These are phyloP conservation scores for Cicer yamashitae DNA, from an alignment of 306 rosid species.

Conservation along the genomic window DNA sequence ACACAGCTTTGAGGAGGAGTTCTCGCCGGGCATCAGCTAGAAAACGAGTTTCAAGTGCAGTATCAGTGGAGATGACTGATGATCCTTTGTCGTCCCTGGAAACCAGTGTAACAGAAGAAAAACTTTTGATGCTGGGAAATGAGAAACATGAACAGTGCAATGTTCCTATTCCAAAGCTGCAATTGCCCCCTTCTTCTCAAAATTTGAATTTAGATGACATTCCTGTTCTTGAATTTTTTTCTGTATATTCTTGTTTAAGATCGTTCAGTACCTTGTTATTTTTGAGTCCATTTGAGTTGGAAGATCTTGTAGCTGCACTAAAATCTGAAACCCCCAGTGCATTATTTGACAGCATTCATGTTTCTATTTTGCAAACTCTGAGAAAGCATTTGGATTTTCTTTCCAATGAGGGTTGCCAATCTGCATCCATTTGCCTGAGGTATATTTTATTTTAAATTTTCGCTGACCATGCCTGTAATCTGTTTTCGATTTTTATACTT, in stretches of 20 bases:
- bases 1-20: constrained; percentile 88
- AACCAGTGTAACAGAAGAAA: constrained; percentile 72
- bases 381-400: constrained; percentile 91
- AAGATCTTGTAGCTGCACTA: constrained; percentile 76
- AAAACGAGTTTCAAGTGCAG: constrained; percentile 44
- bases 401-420: constrained; percentile 78
- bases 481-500: constrained; percentile 41
- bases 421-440: constrained; percentile 92
- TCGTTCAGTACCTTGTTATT: constrained; percentile 85
- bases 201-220: constrained; percentile 70
- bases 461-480: constrained; percentile 34
- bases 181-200: constrained; percentile 84
- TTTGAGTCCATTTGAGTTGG: constrained; percentile 96
- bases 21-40: constrained; percentile 78
- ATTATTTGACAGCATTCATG: constrained; percentile 81
- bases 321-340: constrained; percentile 66
- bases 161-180: constrained; percentile 56
- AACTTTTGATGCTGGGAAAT: constrained; percentile 46
- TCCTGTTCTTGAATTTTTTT: constrained; percentile 84
- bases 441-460: constrained; percentile 36
- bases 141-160: constrained; percentile 57
- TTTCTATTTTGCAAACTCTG: constrained; percentile 77
- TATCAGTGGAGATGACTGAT: constrained; percentile 43
- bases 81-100: constrained; percentile 56
- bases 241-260: constrained; percentile 83